These are phyloP conservation scores for Globisporangium emineosum DNA, from an alignment of 352 stramenopile genomes.

Conservation along the genomic window DNA sequence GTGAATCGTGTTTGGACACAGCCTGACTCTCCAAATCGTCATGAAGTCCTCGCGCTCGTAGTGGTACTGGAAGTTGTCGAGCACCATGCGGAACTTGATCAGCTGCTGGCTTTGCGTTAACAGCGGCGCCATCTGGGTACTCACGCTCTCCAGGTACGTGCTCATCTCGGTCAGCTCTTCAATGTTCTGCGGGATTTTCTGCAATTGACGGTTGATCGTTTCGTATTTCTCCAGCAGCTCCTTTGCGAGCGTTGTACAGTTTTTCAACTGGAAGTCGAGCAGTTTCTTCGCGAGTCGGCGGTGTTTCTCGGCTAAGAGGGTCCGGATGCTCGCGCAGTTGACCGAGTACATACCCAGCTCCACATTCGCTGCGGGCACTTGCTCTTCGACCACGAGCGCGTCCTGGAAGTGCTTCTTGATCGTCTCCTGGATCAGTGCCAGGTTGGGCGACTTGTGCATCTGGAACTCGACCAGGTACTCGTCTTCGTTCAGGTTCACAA, in stretches of 20 bases:
- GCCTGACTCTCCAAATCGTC: slow-evolving; percentile 85
- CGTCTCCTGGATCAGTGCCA: slow-evolving; percentile 59
- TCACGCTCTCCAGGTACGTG: slow-evolving; percentile 76
- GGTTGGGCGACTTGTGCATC: slow-evolving; percentile 68
- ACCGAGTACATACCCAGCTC: slow-evolving; percentile 84
- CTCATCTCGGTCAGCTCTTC: slow-evolving; percentile 90
- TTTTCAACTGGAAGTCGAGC: slow-evolving; percentile 72
- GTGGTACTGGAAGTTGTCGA: slow-evolving; percentile 82
- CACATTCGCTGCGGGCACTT: slow-evolving; percentile 55
- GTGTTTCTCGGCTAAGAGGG: slow-evolving; percentile 76
- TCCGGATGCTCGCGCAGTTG: slow-evolving; percentile 66
- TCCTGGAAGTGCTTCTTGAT: slow-evolving; percentile 81
- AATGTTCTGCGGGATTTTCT: slow-evolving; percentile 89
- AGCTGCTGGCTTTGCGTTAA: slow-evolving; percentile 72
- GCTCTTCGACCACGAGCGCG: slow-evolving; percentile 49
- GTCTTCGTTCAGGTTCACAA: slow-evolving; percentile 91
- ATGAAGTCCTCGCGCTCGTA: slow-evolving; percentile 89
- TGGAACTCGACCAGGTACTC: slow-evolving; percentile 77
- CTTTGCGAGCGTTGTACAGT: slow-evolving; percentile 66
- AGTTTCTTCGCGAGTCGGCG: slow-evolving; percentile 68
- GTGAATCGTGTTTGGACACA: slow-evolving; percentile 86
- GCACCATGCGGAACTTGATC: slow-evolving; percentile 72
- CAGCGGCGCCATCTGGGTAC: slow-evolving; percentile 55
- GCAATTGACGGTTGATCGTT: slow-evolving; percentile 78
- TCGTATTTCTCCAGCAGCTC: slow-evolving; percentile 83